Evolutionary conservation across 2,329 filamentous ascomycete species (phyloP), one percentile per base, ranked within the genome.

Genomic region (Xylaria sp.): DNA sequence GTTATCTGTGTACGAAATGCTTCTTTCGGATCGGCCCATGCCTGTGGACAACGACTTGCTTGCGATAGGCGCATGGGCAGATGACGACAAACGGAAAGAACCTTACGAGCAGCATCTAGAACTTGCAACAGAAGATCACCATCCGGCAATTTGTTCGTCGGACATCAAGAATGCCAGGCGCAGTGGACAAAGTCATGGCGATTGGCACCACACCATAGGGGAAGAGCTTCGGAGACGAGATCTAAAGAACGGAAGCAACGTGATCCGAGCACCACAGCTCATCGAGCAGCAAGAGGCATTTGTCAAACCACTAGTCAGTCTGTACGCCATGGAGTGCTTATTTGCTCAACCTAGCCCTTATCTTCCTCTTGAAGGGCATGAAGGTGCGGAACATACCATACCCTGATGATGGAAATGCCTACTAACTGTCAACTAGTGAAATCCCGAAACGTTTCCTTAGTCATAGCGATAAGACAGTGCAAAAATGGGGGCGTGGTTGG

Each of bases 31-130:
- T 8, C 21, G 14, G 1, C n/a, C 21, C 40, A 59, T 51, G 43
- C n/a, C n/a, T 46, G 59, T 55, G 35, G 53, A 60, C n/a, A 25
- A 55, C 15, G 50, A 60, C 33, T 50, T 58, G 35, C 50, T 65
- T 14, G 63, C 55, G 35, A 58, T 67, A 17, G 61, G 67, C 15
- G 50, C 45, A 11, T 66, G 60, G 63, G 38, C 28, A 31, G 28
- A 31, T 17, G 51, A 63, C 14, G 54, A 62, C 28, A 57, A n/a
- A 35, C n/a, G 31, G 3, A 21, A 15, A 11, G 6, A 31, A 53
- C 14, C 38, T 40, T 25, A 17, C 15, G 23, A 33, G 4, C 45
- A 43, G 5, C 15, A 9, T 46, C n/a, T 11, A 9, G n/a, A 51
- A 23, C 25, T 7, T 6, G 23, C 49, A 61, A 33, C 54, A 37